These are phyloP conservation scores for Blepharisma stoltei DNA, from an alignment of 73 alveolate genomes.

Conservation along the genomic window DNA sequence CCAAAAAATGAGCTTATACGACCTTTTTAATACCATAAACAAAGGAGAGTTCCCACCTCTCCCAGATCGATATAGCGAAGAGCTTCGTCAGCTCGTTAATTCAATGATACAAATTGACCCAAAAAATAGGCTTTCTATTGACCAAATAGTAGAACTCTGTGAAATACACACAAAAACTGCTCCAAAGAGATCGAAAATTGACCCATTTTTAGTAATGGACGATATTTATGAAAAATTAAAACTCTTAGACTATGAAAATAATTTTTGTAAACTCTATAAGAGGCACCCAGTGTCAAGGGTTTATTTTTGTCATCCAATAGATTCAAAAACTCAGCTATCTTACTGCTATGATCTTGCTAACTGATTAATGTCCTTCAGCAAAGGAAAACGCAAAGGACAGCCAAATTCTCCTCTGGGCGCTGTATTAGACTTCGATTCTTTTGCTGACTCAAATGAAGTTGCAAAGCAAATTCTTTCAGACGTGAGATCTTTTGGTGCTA, in stretches of 20 bases:
- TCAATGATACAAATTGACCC: constrained; percentile 88
- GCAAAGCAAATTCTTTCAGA: constrained; percentile 50
- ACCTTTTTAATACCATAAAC: constrained; percentile 83
- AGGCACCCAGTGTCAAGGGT: constrained; percentile 72
- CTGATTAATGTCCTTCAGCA: constrained; percentile 72
- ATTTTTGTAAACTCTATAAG: constrained; percentile 64
- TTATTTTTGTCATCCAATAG: constrained; percentile 63
- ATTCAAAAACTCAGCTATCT: constrained; percentile 38
- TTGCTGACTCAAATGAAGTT: constrained; percentile 41
- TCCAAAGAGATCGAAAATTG: constrained; percentile 58
- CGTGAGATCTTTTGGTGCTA: constrained; percentile 56
- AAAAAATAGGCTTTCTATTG: constrained; percentile 68
- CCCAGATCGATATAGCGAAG: constrained; percentile 56
- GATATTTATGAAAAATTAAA: constrained; percentile 90
- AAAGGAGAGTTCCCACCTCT: constrained; percentile 80
- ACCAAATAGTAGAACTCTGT: constrained; percentile 71
- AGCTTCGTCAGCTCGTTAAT: constrained; percentile 62
- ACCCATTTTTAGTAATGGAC: constrained; percentile 84
- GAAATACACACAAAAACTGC: constrained; percentile 46
- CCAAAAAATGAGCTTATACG: constrained; percentile 91
- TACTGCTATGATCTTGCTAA: constrained; percentile 61
- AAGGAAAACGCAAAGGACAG: constrained; percentile 33
- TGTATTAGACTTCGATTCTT: not conserved
- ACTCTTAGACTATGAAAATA: constrained; percentile 76
- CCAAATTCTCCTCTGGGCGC: constrained; percentile 5